Conservation (phyloP, 208 protist genomes). For the Angomonas ambiguus region DNA sequence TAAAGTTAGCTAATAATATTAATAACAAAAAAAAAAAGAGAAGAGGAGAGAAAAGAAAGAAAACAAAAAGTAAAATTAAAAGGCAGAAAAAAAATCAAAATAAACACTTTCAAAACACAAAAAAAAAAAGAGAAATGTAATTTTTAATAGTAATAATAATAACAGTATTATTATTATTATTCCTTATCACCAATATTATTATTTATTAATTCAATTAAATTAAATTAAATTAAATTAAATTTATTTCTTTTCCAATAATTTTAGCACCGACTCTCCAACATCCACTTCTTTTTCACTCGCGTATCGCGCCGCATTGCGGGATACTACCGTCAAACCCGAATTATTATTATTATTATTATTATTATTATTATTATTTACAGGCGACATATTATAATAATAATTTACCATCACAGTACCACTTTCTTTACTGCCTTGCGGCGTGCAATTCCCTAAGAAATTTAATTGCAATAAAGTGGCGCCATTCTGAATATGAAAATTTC, state of each 20-base stretch:
- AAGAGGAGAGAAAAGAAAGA: not conserved
- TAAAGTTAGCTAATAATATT: too few species aligned
- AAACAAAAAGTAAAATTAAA: not conserved
- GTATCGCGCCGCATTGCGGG: not conserved
- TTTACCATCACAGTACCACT: slow-evolving; percentile 87
- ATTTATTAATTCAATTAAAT: too few species aligned
- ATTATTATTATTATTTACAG: not conserved
- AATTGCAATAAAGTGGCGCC: slow-evolving; percentile 72
- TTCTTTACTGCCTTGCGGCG: slow-evolving; percentile 52
- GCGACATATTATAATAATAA: slow-evolving; percentile 73
- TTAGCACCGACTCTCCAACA: not conserved
- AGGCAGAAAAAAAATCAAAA: not conserved
- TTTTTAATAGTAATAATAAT: too few species aligned
- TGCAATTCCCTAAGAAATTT: slow-evolving; percentile 73
- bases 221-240: too few species aligned
- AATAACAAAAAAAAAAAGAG: slow-evolving; percentile 4
- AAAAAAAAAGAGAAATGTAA: too few species aligned
- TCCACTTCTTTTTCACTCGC: not conserved
- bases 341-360: slow-evolving; percentile 6
- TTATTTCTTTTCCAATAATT: too few species aligned
- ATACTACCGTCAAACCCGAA: not conserved
- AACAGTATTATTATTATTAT: not conserved
- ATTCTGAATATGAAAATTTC: slow-evolving; percentile 86
- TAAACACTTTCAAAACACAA: too few species aligned
- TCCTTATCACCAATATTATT: too few species aligned